Conservation (phyloP, 495 filamentous ascomycete genomes). For the Cladorrhinum samala region DNA sequence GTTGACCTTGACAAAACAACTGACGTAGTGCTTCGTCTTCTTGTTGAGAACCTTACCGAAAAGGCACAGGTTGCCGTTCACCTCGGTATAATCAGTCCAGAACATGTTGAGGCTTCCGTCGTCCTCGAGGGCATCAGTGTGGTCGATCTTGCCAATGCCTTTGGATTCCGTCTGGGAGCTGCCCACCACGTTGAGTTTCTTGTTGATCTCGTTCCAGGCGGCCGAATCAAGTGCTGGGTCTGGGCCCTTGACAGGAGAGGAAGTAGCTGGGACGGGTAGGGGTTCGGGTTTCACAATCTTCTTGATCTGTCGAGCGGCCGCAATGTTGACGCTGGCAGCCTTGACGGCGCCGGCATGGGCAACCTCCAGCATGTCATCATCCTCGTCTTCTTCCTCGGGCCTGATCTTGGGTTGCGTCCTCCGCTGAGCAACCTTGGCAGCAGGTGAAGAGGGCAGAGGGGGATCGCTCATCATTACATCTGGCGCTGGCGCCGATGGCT, state of each 20-base stretch:
- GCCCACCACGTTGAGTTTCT: constrained; percentile 78
- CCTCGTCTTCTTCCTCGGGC: constrained; percentile 61
- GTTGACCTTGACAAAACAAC: constrained; percentile 94
- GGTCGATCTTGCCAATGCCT: constrained; percentile 68
- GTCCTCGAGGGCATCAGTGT: constrained; percentile 76
- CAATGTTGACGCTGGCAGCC: constrained; percentile 72
- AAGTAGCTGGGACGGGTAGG: constrained; percentile 65
- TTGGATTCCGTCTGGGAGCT: constrained; percentile 51
- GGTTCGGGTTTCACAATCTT: constrained; percentile 62
- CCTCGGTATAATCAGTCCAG: constrained; percentile 93
- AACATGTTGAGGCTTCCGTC: constrained; percentile 92
- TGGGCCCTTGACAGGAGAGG: constrained; percentile 60
- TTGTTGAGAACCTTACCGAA: constrained; percentile 97
- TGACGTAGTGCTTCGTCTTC: constrained; percentile 67
- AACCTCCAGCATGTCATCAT: constrained; percentile 81
- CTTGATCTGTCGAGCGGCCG: constrained; percentile 71
- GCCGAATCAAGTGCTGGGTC: constrained; percentile 66
- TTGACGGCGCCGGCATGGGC: constrained; percentile 66
- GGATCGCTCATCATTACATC: constrained; percentile 76
- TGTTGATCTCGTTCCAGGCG: constrained; percentile 80
- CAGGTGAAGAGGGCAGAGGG: constrained; percentile 73
- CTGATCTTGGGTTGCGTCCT: constrained; percentile 61
- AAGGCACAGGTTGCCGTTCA: constrained; percentile 85
- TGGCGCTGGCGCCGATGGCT: constrained; percentile 23
- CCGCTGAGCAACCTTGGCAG: constrained; percentile 70